Conservation (phyloP, 805 yeast species). For the Grigorovia yakushimaensis region DNA sequence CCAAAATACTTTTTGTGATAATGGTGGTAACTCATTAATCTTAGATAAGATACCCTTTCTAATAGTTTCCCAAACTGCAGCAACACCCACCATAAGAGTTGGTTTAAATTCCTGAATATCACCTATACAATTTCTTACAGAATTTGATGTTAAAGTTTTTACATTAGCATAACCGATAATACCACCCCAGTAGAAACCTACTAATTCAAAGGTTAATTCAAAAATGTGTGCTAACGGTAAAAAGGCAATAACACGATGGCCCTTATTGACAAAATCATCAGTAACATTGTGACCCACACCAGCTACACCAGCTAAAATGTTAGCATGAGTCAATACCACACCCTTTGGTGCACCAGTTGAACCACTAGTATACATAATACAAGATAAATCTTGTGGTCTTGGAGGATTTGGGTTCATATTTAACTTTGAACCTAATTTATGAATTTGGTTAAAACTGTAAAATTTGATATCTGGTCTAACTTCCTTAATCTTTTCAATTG, state of each 20-base stretch:
- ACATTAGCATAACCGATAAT: constrained; percentile 83
- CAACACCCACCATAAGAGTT: constrained; percentile 94
- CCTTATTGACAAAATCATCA: constrained; percentile 38
- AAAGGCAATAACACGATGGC: constrained; percentile 75
- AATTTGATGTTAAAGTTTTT: constrained; percentile 75
- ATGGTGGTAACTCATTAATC: constrained; percentile 52
- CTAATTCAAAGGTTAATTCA: constrained; percentile 80
- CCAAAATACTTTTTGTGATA: constrained; percentile 83
- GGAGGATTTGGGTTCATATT: constrained; percentile 36
- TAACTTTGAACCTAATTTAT: constrained; percentile 49
- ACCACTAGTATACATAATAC: constrained; percentile 66
- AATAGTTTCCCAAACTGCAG: constrained; percentile 95
- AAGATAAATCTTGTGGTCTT: constrained; percentile 40
- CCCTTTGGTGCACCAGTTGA: constrained; percentile 77
- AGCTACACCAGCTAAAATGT: constrained; percentile 72
- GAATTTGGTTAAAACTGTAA: constrained; percentile 53
- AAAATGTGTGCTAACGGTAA: constrained; percentile 95
- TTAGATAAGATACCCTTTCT: constrained; percentile 84
- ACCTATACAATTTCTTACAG: constrained; percentile 77
- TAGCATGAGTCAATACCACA: constrained; percentile 52
- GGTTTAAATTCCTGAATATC: constrained; percentile 85
- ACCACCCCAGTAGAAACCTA: constrained; percentile 81
- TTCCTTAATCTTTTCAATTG: constrained; percentile 48
- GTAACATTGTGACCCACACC: constrained; percentile 63
- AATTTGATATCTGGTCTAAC: constrained; percentile 69